Evolutionary conservation across 2,329 filamentous ascomycete species (phyloP).

Genomic region (Fusarium falciforme): DNA sequence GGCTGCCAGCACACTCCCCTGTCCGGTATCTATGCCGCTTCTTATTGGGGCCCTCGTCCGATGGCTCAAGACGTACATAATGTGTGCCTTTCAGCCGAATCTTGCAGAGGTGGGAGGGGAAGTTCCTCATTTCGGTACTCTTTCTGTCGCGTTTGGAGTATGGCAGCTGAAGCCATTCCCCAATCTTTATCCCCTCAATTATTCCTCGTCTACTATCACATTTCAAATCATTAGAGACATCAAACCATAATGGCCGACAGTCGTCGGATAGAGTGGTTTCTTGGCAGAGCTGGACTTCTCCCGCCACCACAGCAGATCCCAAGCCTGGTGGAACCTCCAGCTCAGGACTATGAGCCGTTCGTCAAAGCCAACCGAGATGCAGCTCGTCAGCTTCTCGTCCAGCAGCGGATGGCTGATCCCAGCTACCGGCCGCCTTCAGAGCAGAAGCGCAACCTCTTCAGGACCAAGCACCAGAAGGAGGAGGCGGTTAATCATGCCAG

Average conservation of each 20-base stretch:
- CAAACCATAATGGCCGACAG: constrained; percentile 4
- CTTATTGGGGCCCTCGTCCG: neutral
- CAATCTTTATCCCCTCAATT: neutral
- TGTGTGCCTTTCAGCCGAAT: constrained; percentile 1
- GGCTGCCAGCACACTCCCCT: neutral
- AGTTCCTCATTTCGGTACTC: neutral
- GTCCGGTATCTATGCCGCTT: neutral
- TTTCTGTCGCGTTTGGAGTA: neutral
- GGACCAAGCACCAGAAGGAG: constrained; percentile 8
- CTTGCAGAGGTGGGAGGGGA: neutral
- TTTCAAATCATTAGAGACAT: neutral
- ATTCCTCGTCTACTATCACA: neutral
- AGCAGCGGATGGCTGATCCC: constrained; percentile 2
- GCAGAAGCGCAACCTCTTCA: constrained; percentile 12
- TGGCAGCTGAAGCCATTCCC: neutral
- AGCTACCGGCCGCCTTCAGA: neutral
- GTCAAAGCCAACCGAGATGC: neutral
- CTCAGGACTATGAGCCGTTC: constrained; percentile 15
- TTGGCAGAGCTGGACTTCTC: constrained; percentile 9
- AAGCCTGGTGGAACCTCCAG: neutral
- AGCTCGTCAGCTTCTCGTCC: constrained; percentile 8
- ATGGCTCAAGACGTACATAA: neutral
- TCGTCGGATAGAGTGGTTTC: constrained; percentile 19
- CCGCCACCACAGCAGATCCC: constrained; percentile 12
- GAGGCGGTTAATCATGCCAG: neutral